Percentiles rank a stretch among this genome's conserved stretches.
These are phyloP conservation scores for Stachybotrys echinatus DNA, from an alignment of 2,329 filamentous ascomycete genomes.

Conservation along the genomic window DNA sequence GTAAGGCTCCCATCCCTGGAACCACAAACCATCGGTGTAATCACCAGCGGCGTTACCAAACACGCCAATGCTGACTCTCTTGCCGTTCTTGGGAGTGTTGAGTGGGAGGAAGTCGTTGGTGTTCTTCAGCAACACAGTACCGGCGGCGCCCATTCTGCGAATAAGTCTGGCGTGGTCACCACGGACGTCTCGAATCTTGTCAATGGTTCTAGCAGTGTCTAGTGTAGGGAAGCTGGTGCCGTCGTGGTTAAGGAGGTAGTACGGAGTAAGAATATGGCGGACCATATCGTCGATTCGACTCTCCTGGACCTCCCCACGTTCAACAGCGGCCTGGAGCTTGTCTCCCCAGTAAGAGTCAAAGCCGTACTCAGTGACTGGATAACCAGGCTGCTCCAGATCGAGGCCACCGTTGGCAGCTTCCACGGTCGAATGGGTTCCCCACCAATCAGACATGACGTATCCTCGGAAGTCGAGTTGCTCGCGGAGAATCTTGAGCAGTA, in stretches of 20 bases:
- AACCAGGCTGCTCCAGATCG: constrained; percentile 71
- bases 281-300: constrained; percentile 75
- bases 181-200: not conserved
- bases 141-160: not conserved
- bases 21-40: too few species aligned
- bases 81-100: constrained; percentile 6
- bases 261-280: constrained; percentile 25
- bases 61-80: constrained; percentile 51
- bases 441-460: constrained; percentile 66
- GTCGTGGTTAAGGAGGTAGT: not conserved
- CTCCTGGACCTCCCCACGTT: constrained; percentile 68
- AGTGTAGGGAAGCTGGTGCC: not conserved
- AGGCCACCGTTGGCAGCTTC: constrained; percentile 50
- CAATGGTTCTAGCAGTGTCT: not conserved
- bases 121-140: constrained; percentile 69
- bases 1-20: too few species aligned
- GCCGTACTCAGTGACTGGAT: too few species aligned
- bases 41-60: constrained; percentile 50
- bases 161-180: not conserved
- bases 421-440: constrained; percentile 53
- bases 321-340: constrained; percentile 69
- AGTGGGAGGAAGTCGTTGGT: constrained; percentile 57
- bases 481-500: constrained; percentile 65
- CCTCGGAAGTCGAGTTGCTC: constrained; percentile 60
- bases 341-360: constrained; percentile 51